phyloP scores from a whole-genome alignment of 1,284 basidiomycete genomes.

The Caloboletus firmus region DNA sequence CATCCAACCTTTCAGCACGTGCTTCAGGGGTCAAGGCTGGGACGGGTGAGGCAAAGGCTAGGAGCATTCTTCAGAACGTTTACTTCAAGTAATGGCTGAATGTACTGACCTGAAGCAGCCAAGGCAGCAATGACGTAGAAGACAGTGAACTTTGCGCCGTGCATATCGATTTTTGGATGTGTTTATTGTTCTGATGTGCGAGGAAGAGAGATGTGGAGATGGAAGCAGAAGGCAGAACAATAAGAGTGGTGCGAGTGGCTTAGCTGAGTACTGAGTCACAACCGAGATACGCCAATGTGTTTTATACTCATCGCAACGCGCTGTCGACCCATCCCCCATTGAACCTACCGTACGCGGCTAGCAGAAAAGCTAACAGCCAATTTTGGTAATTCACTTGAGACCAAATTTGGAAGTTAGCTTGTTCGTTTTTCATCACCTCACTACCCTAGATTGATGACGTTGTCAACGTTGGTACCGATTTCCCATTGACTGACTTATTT shows the following conservation, averaged over 20 bases:
- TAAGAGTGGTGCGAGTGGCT: constrained; percentile 26
- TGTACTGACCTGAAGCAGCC: constrained; percentile 26
- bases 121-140: constrained; percentile 33
- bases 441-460: neutral
- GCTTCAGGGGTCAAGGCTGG: constrained; percentile 19
- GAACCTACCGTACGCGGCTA: constrained; percentile 30
- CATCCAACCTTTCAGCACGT: neutral
- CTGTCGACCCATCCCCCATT: constrained; percentile 16
- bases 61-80: neutral
- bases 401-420: constrained; percentile 32
- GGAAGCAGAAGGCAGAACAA: constrained; percentile 29
- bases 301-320: constrained; percentile 25
- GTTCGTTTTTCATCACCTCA: constrained; percentile 15
- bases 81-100: neutral
- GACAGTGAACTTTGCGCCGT: constrained; percentile 26
- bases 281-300: neutral
- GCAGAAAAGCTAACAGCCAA: constrained; percentile 19
- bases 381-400: constrained; percentile 25
- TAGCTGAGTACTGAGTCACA: constrained; percentile 22
- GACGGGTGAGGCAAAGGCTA: constrained; percentile 30
- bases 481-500: constrained; percentile 13
- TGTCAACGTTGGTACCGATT: neutral
- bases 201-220: neutral
- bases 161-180: constrained; percentile 27
- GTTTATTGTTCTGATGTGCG: constrained; percentile 31